A percentile compares a stretch with the other conserved stretches of the same genome.
phyloP scores from a whole-genome alignment of 2,329 filamentous ascomycete species.

The Spiromastix sp. region DNA sequence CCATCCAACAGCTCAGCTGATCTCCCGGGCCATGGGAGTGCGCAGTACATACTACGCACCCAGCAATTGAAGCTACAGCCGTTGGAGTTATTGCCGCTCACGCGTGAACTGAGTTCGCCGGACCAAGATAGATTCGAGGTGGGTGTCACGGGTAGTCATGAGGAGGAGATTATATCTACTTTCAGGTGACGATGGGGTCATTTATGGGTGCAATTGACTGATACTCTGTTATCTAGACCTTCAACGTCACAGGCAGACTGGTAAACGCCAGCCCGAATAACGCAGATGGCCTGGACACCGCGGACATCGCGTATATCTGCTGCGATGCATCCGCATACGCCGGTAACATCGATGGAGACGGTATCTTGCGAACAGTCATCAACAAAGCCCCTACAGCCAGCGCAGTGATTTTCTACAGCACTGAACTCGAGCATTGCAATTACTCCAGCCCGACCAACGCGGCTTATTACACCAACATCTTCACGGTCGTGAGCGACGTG shows the following conservation, averaged over 20 bases:
- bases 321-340: slow-evolving; percentile 31
- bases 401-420: slow-evolving; percentile 31
- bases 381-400: slow-evolving; percentile 14
- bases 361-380: slow-evolving; percentile 25
- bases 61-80: not conserved
- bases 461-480: slow-evolving; percentile 22
- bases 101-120: not conserved
- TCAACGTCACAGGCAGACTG: slow-evolving; percentile 19
- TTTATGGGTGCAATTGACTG: too few relatives aligned
- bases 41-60: not conserved
- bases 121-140: not conserved
- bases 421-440: slow-evolving; percentile 27
- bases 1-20: too few relatives aligned
- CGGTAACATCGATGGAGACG: slow-evolving; percentile 25
- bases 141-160: too few relatives aligned
- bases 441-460: slow-evolving; percentile 17
- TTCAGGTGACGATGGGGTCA: too few relatives aligned
- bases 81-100: not conserved
- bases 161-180: too few relatives aligned
- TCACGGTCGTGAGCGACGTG: slow-evolving; percentile 22
- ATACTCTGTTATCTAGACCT: slow-evolving; percentile 19
- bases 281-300: slow-evolving; percentile 16
- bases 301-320: slow-evolving; percentile 30
- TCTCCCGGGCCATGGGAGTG: too few relatives aligned
- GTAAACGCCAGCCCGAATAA: slow-evolving; percentile 21